These are phyloP conservation scores for Mortierella sp. DNA, from an alignment of 371 early-diverging fungal species.

Conservation along the genomic window DNA sequence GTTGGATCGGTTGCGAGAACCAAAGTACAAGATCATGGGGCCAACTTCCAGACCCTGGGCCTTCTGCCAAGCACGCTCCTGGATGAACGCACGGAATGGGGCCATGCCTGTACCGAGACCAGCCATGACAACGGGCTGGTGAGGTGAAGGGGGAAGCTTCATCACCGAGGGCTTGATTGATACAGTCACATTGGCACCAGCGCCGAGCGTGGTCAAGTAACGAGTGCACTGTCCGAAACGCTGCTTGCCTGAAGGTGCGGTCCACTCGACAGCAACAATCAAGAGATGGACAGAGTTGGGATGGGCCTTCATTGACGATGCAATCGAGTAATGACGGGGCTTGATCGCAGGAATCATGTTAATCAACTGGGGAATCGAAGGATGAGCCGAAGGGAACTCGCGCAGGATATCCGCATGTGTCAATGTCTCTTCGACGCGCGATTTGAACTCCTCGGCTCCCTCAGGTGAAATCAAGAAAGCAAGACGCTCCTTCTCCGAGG, in stretches of 20 bases:
- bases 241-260: constrained; percentile 65
- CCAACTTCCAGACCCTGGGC: constrained; percentile 84
- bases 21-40: constrained; percentile 94
- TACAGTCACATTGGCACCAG: constrained; percentile 81
- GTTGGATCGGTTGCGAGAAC: constrained; percentile 89
- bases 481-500: constrained; percentile 77
- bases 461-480: constrained; percentile 76
- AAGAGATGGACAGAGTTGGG: constrained; percentile 90
- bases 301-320: constrained; percentile 87
- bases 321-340: constrained; percentile 96
- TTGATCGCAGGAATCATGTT: constrained; percentile 85
- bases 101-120: constrained; percentile 98
- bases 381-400: constrained; percentile 87
- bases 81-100: constrained; percentile 96
- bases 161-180: constrained; percentile 95
- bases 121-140: constrained; percentile 93
- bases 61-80: constrained; percentile 86
- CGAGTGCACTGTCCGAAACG: constrained; percentile 93
- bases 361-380: constrained; percentile 76
- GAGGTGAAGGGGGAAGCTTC: constrained; percentile 87
- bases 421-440: constrained; percentile 82
- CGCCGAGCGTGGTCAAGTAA: constrained; percentile 76
- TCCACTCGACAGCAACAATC: constrained; percentile 93
- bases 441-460: constrained; percentile 84
- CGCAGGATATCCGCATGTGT: constrained; percentile 89